These are phyloP conservation scores for Lepiota venenata DNA, from an alignment of 768 basidiomycete species.

Conservation along the genomic window DNA sequence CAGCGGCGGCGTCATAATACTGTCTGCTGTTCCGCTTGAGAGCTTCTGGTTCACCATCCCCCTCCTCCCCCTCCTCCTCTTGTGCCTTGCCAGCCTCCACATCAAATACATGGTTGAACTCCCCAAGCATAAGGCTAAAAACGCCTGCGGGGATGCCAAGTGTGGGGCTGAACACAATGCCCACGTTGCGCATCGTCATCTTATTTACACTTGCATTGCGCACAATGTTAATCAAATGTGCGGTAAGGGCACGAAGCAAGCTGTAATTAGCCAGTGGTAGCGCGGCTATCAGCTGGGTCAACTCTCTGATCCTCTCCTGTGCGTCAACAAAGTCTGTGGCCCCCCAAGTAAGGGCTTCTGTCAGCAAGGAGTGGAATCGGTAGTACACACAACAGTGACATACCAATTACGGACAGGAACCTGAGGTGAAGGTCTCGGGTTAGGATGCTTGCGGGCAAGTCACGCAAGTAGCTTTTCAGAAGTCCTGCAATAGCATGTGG, in stretches of 20 bases:
- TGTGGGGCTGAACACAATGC: conserved; percentile 97
- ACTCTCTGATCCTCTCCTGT: conserved; percentile 83
- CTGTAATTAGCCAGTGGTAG: conserved; percentile 93
- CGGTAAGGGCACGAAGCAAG: conserved; percentile 88
- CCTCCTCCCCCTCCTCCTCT: conserved; percentile 17
- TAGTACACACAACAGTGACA: conserved; percentile 24
- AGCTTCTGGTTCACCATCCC: conserved; percentile 34
- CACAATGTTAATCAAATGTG: conserved; percentile 93
- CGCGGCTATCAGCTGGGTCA: conserved; percentile 80
- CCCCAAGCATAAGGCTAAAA: conserved; percentile 90
- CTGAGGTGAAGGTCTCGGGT: conserved; percentile 88
- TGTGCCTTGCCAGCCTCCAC: conserved; percentile 50
- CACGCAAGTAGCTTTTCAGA: conserved; percentile 90
- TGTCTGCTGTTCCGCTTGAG: conserved; percentile 79
- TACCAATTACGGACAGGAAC: conserved; percentile 93
- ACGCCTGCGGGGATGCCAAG: conserved; percentile 97
- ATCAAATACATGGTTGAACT: conserved; percentile 93
- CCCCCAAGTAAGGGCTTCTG: conserved; percentile 8
- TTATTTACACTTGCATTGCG: conserved; percentile 89
- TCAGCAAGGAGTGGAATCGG: not conserved
- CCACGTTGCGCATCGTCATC: conserved; percentile 99
- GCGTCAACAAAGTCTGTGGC: conserved; percentile 80
- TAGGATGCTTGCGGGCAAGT: conserved; percentile 88
- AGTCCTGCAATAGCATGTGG: conserved; percentile 96
- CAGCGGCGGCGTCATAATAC: conserved; percentile 81